Evolutionary conservation across 2,329 filamentous ascomycete species (phyloP).

Genomic region (Mollisiaceae sp.): DNA sequence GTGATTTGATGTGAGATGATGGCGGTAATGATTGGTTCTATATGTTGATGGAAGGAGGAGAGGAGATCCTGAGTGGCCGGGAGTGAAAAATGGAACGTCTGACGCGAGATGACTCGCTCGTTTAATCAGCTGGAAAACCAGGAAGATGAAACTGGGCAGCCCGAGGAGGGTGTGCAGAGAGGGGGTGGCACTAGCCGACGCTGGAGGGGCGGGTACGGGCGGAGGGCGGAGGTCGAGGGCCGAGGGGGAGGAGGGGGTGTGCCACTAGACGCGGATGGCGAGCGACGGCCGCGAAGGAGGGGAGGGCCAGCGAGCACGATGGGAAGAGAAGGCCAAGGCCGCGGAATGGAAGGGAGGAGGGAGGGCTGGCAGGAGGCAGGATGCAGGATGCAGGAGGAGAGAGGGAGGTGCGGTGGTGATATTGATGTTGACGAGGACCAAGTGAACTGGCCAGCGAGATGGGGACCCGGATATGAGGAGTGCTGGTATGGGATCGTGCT

Average conservation of each 20-base stretch:
- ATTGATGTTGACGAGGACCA: not conserved
- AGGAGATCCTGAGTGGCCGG: conserved; percentile 29
- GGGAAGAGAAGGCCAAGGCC: not conserved
- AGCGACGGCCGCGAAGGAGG: not conserved
- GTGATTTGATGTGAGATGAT: conserved; percentile 27
- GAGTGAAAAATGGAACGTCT: conserved; percentile 2
- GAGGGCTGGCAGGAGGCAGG: not conserved
- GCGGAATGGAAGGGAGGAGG: not conserved
- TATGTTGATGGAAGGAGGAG: conserved; percentile 28
- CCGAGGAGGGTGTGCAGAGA: not conserved
- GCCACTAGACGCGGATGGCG: not conserved
- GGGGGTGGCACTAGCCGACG: not conserved
- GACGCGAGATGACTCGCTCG: conserved; percentile 8
- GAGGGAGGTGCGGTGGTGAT: not conserved
- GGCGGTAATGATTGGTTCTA: conserved; percentile 33
- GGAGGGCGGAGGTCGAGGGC: not conserved
- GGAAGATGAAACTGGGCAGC: not conserved
- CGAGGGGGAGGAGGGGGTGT: not conserved
- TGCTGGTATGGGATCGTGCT: no score
- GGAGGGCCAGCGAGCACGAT: not conserved
- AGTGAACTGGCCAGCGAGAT: no score
- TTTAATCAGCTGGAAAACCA: not conserved
- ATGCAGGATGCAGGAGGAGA: not conserved
- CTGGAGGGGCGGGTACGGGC: not conserved
- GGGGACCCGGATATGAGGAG: not conserved